Evolutionary conservation across 495 filamentous ascomycete species (phyloP).

Genomic region (Aspergillus homomorphus): DNA sequence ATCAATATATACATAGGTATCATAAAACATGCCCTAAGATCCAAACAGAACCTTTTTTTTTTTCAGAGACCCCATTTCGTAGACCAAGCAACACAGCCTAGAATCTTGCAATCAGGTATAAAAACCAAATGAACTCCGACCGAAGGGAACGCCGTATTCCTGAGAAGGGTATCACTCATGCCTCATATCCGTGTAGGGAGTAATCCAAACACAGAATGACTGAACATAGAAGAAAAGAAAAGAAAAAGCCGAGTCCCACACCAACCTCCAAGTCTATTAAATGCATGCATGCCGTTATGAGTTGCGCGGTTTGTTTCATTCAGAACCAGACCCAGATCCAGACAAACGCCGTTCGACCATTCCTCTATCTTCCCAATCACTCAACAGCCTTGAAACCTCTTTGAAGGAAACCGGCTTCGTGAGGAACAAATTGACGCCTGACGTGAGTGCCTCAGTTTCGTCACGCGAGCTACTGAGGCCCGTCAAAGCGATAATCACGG

Average conservation of each 20-base stretch:
- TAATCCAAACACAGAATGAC: conserved; percentile 8
- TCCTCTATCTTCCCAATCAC: conserved; percentile 43
- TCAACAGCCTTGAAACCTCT: conserved; percentile 44
- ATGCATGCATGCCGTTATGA: neutral
- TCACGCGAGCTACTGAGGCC: conserved; percentile 62
- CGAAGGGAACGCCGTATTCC: neutral
- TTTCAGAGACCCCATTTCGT: neutral
- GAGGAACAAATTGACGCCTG: conserved; percentile 69
- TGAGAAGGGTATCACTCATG: conserved; percentile 20
- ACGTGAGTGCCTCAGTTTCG: conserved; percentile 62
- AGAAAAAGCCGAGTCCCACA: too few species aligned
- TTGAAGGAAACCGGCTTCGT: conserved; percentile 66
- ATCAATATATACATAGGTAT: neutral
- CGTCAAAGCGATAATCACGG: conserved; percentile 67
- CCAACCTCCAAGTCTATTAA: neutral
- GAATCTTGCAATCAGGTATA: neutral
- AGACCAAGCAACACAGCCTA: neutral
- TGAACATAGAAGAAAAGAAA: neutral
- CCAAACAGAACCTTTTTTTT: neutral
- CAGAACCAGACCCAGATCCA: neutral
- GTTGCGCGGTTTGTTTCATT: neutral
- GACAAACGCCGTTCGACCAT: conserved; percentile 7
- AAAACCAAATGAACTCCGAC: neutral
- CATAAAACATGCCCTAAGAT: neutral
- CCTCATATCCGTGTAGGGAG: conserved; percentile 18